Percentiles rank a stretch among this genome's conserved stretches.
phyloP scores from a whole-genome alignment of 2,329 filamentous ascomycete species.

The Cercospora zeina region DNA sequence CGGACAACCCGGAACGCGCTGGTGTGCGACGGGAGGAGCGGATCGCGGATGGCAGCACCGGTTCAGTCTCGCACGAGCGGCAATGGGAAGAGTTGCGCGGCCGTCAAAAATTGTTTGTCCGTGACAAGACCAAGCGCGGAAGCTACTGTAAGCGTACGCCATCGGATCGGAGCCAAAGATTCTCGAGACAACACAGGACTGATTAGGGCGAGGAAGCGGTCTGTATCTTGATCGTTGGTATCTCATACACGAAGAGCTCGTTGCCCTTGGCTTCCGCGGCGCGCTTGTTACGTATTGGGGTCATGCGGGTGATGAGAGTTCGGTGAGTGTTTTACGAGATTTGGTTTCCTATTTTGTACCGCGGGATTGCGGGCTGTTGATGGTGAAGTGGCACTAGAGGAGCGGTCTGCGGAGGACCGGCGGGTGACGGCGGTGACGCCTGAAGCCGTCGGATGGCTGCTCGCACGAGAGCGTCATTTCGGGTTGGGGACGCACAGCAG shows the following conservation, averaged over 20 bases:
- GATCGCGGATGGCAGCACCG: conserved; percentile 1
- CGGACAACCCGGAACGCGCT: neutral
- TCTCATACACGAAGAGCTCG: conserved; percentile 1
- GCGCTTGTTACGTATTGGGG: conserved; percentile 3
- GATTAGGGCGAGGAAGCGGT: neutral
- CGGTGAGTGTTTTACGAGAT: conserved; percentile 1
- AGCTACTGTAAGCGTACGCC: neutral
- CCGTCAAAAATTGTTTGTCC: neutral
- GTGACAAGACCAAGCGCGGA: neutral
- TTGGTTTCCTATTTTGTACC: neutral
- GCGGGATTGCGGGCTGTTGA: neutral
- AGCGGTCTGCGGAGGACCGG: conserved; percentile 7
- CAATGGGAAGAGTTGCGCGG: neutral
- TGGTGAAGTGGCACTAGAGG: conserved; percentile 8
- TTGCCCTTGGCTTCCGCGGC: neutral
- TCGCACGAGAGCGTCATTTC: neutral
- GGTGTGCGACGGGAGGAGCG: neutral
- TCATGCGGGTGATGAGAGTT: neutral
- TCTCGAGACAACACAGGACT: neutral
- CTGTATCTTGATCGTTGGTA: neutral
- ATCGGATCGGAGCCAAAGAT: neutral
- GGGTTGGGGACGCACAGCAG: conserved; percentile 4
- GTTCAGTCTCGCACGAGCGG: neutral
- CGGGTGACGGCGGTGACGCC: conserved; percentile 6
- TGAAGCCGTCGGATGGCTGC: conserved; percentile 3